These are phyloP conservation scores for Fistulifera solaris DNA, from an alignment of 108 stramenopile species.

Conservation along the genomic window DNA sequence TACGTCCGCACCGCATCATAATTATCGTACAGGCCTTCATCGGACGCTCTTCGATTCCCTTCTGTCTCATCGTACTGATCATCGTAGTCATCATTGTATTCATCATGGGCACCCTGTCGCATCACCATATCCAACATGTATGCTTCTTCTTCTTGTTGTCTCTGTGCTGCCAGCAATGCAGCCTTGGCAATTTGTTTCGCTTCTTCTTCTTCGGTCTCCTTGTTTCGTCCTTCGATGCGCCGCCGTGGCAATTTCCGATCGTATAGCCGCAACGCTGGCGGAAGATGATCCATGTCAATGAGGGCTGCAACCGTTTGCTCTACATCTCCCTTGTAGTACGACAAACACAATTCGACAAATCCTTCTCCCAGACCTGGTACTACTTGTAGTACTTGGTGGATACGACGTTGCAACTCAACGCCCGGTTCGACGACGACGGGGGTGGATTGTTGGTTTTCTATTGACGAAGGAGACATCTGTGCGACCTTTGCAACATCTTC, in stretches of 20 bases:
- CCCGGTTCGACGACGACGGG: no score
- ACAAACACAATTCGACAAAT: conserved; percentile 67
- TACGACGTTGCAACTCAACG: conserved; percentile 15
- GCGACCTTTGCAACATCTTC: no score
- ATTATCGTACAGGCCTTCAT: conserved; percentile 56
- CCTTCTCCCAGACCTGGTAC: conserved; percentile 73
- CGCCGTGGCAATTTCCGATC: conserved; percentile 35
- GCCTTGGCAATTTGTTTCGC: conserved; percentile 47
- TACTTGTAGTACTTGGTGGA: conserved; percentile 37
- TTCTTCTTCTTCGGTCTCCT: conserved; percentile 36
- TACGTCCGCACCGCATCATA: conserved; percentile 59
- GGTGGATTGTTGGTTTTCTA: no score
- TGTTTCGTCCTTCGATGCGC: conserved; percentile 27
- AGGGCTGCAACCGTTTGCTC: conserved; percentile 50
- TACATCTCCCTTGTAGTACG: conserved; percentile 51
- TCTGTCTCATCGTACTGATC: conserved; percentile 5
- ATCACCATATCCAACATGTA: conserved; percentile 3
- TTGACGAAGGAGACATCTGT: no score
- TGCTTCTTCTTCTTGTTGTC: conserved; percentile 48
- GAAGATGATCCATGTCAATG: conserved; percentile 31
- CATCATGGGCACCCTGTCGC: conserved; percentile 1
- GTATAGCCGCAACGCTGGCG: conserved; percentile 20
- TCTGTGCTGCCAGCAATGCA: conserved; percentile 33
- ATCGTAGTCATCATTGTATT: conserved; percentile 6
- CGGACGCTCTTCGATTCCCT: conserved; percentile 12